Evolutionary conservation across 2,329 filamentous ascomycete species (phyloP).

Genomic region (Cryphonectria nitschkei): DNA sequence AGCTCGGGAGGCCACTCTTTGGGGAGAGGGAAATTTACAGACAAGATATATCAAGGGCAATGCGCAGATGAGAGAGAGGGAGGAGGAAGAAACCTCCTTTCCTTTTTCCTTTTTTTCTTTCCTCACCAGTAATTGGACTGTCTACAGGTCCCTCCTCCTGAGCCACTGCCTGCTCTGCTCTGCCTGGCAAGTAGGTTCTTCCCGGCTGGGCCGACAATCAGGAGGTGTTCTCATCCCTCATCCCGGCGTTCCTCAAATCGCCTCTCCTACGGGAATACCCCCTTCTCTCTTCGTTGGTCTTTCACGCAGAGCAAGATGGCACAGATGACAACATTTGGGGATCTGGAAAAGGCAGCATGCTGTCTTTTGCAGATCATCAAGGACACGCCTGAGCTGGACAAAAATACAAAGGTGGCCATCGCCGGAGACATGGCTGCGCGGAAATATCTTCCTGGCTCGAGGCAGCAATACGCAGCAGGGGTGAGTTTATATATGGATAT

Average conservation of each 20-base stretch:
- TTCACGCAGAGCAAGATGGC: conserved; percentile 8
- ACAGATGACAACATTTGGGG: conserved; percentile 12
- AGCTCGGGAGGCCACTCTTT: background rate
- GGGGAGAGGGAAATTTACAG: conserved; percentile 16
- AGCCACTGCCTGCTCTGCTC: conserved; percentile 2
- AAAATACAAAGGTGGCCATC: conserved; percentile 24
- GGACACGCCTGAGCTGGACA: conserved; percentile 28
- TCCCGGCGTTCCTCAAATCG: background rate
- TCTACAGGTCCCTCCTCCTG: background rate
- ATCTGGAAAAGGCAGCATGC: conserved; percentile 26
- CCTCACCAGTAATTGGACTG: background rate
- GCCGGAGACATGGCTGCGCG: conserved; percentile 27
- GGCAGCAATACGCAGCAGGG: conserved; percentile 18
- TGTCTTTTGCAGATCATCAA: conserved; percentile 29
- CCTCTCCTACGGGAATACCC: background rate
- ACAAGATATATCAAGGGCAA: conserved; percentile 15
- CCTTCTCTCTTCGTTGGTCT: no score
- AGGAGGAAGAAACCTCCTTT: background rate
- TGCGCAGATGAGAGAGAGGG: background rate
- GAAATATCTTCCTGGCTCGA: conserved; percentile 24
- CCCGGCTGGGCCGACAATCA: conserved; percentile 6
- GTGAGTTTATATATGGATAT: conserved; percentile 13
- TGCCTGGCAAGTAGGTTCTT: conserved; percentile 1
- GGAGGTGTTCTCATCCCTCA: background rate
- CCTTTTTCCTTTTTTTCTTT: background rate